A percentile compares a stretch with the other conserved stretches of the same genome.
These are phyloP conservation scores for Rubus idaeus DNA, from an alignment of 306 rosid species.

Conservation along the genomic window DNA sequence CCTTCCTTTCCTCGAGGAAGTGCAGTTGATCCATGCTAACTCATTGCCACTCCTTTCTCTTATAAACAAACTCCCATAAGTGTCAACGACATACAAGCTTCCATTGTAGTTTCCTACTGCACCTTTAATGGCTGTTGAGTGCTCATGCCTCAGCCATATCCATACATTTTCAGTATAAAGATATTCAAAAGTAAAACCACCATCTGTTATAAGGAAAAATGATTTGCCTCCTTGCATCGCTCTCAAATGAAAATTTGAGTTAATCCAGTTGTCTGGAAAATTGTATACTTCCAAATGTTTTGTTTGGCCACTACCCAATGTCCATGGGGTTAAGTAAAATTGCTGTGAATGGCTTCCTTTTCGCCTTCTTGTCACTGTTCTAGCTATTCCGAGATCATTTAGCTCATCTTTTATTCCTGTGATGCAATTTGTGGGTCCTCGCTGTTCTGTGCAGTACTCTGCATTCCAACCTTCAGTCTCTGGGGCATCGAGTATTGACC, in stretches of 20 bases:
- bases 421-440: constrained; percentile 77
- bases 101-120: constrained; percentile 86
- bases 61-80: constrained; percentile 65
- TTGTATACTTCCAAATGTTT: constrained; percentile 43
- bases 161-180: constrained; percentile 68
- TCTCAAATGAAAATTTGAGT: constrained; percentile 62
- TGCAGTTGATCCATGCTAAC: constrained; percentile 76
- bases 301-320: constrained; percentile 19
- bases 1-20: constrained; percentile 64
- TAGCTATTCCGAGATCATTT: constrained; percentile 46
- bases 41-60: constrained; percentile 71
- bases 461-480: constrained; percentile 98
- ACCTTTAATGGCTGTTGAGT: constrained; percentile 64
- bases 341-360: constrained; percentile 64
- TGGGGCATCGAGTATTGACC: constrained; percentile 81
- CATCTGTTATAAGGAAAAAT: constrained; percentile 63
- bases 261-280: constrained; percentile 55
- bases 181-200: constrained; percentile 72
- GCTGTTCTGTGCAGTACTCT: constrained; percentile 81
- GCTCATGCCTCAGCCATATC: constrained; percentile 91
- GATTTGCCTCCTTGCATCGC: constrained; percentile 77
- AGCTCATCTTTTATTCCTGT: constrained; percentile 68
- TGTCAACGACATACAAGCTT: constrained; percentile 70
- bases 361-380: constrained; percentile 51
- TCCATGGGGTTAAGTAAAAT: constrained; percentile 49